Percentiles rank a stretch among this genome's conserved stretches.
phyloP scores from a whole-genome alignment of 1,139 yeast species.

The Pichia norvegensis region DNA sequence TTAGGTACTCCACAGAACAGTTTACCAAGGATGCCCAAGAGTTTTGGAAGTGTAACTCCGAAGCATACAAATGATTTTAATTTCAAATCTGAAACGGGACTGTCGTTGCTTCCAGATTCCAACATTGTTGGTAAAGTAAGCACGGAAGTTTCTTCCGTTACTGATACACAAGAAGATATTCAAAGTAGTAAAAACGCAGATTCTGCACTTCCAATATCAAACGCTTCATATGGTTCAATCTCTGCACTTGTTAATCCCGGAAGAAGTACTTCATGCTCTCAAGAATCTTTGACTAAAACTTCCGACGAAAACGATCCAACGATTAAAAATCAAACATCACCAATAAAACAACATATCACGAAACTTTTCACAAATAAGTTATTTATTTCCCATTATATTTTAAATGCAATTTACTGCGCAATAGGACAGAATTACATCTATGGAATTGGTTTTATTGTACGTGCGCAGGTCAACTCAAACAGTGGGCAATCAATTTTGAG shows the following conservation, averaged over 20 bases:
- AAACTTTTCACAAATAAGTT: conserved; percentile 19
- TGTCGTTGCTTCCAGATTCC: background rate
- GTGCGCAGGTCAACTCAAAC: conserved; percentile 40
- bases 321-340: conserved; percentile 6
- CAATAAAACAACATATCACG: conserved; percentile 20
- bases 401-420: conserved; percentile 60
- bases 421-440: conserved; percentile 74
- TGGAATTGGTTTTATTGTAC: conserved; percentile 63
- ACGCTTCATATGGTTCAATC: background rate
- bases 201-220: background rate
- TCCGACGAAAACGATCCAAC: background rate
- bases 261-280: background rate
- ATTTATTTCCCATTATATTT: conserved; percentile 43
- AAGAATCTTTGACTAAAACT: background rate
- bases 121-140: background rate
- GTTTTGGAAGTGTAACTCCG: conserved; percentile 18
- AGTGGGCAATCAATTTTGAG: too few species aligned
- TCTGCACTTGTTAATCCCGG: background rate
- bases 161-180: too few species aligned
- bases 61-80: conserved; percentile 1
- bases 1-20: conserved; percentile 19
- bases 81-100: background rate
- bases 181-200: too few species aligned
- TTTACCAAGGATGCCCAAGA: conserved; percentile 18
- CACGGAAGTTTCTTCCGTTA: background rate